phyloP scores from a whole-genome alignment of 495 filamentous ascomycete genomes.

The Umbilicaria muhlenbergii region DNA sequence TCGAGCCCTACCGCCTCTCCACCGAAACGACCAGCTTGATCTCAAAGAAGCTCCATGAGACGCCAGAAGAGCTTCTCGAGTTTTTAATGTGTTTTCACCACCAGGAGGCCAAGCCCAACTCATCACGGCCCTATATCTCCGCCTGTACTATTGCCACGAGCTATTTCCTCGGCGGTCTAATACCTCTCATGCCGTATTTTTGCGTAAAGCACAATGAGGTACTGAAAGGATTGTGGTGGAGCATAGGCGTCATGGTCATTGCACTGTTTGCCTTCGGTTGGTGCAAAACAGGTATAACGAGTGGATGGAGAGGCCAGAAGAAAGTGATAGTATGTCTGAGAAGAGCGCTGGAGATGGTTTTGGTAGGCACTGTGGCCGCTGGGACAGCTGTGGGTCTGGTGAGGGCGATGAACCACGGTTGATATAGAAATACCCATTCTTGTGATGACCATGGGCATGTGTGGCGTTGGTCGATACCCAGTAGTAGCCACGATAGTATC shows the following conservation, averaged over 20 bases:
- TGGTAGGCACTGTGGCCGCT: constrained; percentile 49
- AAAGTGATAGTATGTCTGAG: constrained; percentile 26
- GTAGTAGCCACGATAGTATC: no score
- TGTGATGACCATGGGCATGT: no score
- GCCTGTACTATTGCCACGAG: constrained; percentile 50
- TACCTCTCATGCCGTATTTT: constrained; percentile 66
- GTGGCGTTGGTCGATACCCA: no score
- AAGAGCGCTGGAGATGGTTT: constrained; percentile 47
- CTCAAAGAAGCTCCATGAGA: constrained; percentile 29
- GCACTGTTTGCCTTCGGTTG: constrained; percentile 63
- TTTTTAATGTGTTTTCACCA: constrained; percentile 34
- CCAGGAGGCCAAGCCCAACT: constrained; percentile 33
- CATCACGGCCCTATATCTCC: constrained; percentile 39
- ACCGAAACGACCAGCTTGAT: constrained; percentile 27
- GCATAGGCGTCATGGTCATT: constrained; percentile 51
- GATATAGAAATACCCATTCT: no score
- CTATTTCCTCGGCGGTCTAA: constrained; percentile 59
- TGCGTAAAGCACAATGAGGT: constrained; percentile 42
- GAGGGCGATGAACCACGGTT: constrained; percentile 1
- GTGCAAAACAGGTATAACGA: constrained; percentile 44
- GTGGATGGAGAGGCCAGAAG: constrained; percentile 20
- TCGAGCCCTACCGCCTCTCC: constrained; percentile 37
- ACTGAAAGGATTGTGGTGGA: constrained; percentile 45
- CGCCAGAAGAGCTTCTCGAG: constrained; percentile 28
- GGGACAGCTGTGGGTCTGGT: constrained; percentile 51